These are phyloP conservation scores for Kwoniella newhampshirensis DNA, from an alignment of 768 basidiomycete species.

Conservation along the genomic window DNA sequence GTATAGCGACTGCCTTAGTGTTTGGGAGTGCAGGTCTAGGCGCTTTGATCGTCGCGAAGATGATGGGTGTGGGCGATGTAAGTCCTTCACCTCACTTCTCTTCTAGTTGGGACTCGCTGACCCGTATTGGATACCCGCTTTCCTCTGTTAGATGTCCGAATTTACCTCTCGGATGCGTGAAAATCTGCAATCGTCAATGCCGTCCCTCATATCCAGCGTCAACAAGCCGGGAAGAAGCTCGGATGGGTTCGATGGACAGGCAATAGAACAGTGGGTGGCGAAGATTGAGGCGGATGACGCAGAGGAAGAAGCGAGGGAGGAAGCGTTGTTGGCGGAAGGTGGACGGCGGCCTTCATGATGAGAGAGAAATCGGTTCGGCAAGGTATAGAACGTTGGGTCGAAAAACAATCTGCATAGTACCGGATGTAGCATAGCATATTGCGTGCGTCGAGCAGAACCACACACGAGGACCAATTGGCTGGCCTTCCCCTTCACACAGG, in stretches of 20 bases:
- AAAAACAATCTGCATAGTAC: too few relatives aligned
- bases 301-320: not conserved
- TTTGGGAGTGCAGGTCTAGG: conserved; percentile 36
- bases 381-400: too few relatives aligned
- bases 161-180: conserved; percentile 40
- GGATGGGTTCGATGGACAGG: conserved; percentile 20
- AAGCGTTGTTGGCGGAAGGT: too few relatives aligned
- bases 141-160: conserved; percentile 31
- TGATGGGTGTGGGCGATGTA: conserved; percentile 40
- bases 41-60: conserved; percentile 26
- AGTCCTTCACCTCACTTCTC: conserved; percentile 6
- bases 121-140: not conserved
- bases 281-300: conserved; percentile 17
- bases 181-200: conserved; percentile 28
- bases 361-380: too few relatives aligned
- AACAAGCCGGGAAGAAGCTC: conserved; percentile 12
- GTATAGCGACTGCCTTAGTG: conserved; percentile 42
- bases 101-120: not conserved
- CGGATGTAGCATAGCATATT: too few relatives aligned
- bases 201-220: conserved; percentile 11
- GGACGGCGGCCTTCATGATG: too few relatives aligned
- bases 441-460: too few relatives aligned
- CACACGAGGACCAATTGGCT: too few relatives aligned
- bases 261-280: conserved; percentile 21
- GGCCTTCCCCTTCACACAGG: too few relatives aligned